Base-by-base conservation (phyloP, 768 basidiomycete species). In the Phaffia tasmanica region DNA sequence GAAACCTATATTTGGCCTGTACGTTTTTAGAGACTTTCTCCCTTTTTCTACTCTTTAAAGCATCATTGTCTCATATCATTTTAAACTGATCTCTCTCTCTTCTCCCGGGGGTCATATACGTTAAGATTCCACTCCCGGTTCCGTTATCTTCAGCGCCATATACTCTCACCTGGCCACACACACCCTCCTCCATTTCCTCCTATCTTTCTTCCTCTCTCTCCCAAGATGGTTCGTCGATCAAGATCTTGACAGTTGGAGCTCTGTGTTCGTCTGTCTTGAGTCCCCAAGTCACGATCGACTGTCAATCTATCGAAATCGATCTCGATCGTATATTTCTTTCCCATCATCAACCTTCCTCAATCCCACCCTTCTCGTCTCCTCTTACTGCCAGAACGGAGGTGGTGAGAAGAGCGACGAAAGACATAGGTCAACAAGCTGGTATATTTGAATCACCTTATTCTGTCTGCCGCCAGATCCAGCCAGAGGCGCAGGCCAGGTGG, bases 51-150 rank as follows among this genome's bases (percentile, higher is more conserved):
- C 21, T 25, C 42, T 62, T 32, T 14, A 7, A n/a, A 19, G 7
- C 25, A 14, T 6, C 21, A 6, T 4, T 30, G 48, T 32, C 61
- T 27, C 46, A 47, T 19, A 48, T 23, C 25, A 61, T n/a, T 32
- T n/a, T n/a, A n/a, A n/a, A 30, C 16, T 32, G 18, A 6, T 48
- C 46, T 21, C 23, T 42, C 18, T 16, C 30, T 1, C 47, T 61
- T 29, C 42, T 4, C 21, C 8, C 23, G 15, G 3, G 35, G 35
- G 4, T 11, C 11, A n/a, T n/a, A n/a, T 42, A 42, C 35, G 35
- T 18, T 3, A 48, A 62, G 61, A 50, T 62, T 25, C 61, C 61
- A 18, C 61, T 62, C 25, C 61, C 47, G 18, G 48, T 62, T n/a
- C 61, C 61, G 27, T 51, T 62, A 9, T 18, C 61, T 4, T 8